Percentiles rank a stretch among this genome's conserved stretches.
phyloP scores from a whole-genome alignment of 78 protist species.

The Ministeria vibrans region DNA sequence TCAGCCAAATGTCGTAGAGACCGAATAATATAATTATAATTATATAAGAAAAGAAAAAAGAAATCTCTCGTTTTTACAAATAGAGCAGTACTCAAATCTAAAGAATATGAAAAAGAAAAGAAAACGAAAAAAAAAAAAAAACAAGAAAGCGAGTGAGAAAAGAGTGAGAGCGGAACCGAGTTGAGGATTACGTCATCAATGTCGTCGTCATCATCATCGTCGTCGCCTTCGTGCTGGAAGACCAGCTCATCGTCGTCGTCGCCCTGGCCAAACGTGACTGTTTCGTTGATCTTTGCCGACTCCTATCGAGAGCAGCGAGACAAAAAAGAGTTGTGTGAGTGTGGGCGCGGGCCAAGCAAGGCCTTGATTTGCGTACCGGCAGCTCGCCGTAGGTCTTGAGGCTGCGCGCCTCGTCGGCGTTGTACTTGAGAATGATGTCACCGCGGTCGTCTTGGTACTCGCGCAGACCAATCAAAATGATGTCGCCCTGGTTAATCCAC shows the following conservation, averaged over 20 bases:
- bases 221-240: neutral
- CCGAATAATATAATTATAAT: no score
- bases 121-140: no score
- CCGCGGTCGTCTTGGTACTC: slow-evolving; percentile 94
- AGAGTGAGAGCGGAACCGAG: neutral
- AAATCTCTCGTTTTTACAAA: neutral
- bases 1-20: no score
- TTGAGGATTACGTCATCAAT: neutral
- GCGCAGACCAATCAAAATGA: slow-evolving; percentile 84
- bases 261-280: slow-evolving; percentile 3
- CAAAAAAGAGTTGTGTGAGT: neutral
- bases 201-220: neutral
- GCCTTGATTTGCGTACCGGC: slow-evolving; percentile 42
- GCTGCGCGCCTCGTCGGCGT: slow-evolving; percentile 90
- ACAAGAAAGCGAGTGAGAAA: neutral
- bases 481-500: slow-evolving; percentile 83
- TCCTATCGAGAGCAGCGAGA: neutral
- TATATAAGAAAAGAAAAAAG: no score
- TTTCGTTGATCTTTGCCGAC: slow-evolving; percentile 3
- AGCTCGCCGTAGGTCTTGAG: slow-evolving; percentile 76
- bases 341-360: neutral
- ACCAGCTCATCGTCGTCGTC: neutral
- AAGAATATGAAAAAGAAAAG: neutral
- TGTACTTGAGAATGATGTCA: slow-evolving; percentile 92
- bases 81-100: neutral